Evolutionary conservation across 768 basidiomycete genomes (phyloP).

Genomic region (Pleurotus ostreatus): DNA sequence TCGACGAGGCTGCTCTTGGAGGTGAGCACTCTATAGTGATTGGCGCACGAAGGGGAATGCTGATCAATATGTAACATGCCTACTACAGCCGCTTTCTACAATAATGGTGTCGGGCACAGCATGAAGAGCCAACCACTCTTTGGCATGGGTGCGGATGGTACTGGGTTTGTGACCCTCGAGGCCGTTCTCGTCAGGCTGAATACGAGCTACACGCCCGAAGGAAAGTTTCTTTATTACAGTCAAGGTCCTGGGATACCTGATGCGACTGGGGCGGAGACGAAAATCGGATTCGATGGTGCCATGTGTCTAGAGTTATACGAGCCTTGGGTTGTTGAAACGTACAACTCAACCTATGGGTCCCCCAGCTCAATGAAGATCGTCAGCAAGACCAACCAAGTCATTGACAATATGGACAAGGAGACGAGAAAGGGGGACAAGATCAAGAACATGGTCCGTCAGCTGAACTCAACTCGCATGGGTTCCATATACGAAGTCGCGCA

Average conservation of each 20-base stretch:
- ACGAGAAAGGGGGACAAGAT: conserved; percentile 17
- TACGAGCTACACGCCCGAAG: conserved; percentile 18
- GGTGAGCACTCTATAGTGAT: conserved; percentile 17
- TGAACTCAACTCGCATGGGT: conserved; percentile 25
- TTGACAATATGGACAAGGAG: conserved; percentile 18
- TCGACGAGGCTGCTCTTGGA: conserved; percentile 18
- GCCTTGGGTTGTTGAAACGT: conserved; percentile 15
- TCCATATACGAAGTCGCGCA: conserved; percentile 28
- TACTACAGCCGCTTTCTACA: conserved; percentile 24
- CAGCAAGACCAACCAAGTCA: conserved; percentile 23
- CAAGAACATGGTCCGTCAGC: conserved; percentile 16
- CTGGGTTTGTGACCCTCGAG: conserved; percentile 19
- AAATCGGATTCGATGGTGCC: conserved; percentile 13
- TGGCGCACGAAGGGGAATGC: not conserved
- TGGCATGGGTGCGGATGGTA: conserved; percentile 14
- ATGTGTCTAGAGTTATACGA: conserved; percentile 15
- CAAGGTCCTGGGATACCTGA: conserved; percentile 7
- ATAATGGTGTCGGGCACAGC: conserved; percentile 30
- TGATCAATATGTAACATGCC: not conserved
- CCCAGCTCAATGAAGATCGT: conserved; percentile 28
- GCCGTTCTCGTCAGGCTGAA: conserved; percentile 17
- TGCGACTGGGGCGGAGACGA: conserved; percentile 5
- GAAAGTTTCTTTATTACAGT: conserved; percentile 15
- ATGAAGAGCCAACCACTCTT: conserved; percentile 16
- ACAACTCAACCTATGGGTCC: conserved; percentile 20